Evolutionary conservation across 225 moss, liverwort and hornwort genomes (phyloP).

Genomic region (Physcomitrellopsis africana): DNA sequence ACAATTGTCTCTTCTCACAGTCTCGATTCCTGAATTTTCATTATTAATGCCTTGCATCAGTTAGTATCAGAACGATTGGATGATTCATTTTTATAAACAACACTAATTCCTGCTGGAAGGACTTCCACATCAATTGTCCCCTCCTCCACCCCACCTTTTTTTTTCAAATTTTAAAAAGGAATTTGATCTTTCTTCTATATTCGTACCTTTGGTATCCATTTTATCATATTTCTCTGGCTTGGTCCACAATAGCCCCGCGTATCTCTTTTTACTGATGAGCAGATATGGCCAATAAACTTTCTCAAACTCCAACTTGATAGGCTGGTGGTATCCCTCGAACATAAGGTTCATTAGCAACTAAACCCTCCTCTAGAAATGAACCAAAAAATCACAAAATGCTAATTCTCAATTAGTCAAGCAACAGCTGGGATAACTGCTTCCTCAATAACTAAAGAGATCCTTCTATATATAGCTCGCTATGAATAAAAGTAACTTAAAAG

Average conservation of each 20-base stretch:
- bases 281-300: conserved; percentile 97
- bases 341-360: conserved; percentile 21
- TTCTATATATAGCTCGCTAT: neutral
- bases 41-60: conserved; percentile 11
- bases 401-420: conserved; percentile 4
- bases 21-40: conserved; percentile 81
- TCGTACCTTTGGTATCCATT: conserved; percentile 98
- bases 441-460: neutral
- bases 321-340: conserved; percentile 47
- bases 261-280: conserved; percentile 98
- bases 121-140: neutral
- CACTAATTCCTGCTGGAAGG: neutral
- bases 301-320: conserved; percentile 99
- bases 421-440: neutral
- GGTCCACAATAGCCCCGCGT: conserved; percentile 97
- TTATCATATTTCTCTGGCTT: conserved; percentile 94
- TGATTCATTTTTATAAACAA: conserved; percentile 1
- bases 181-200: conserved; percentile 1
- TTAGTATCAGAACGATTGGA: conserved; percentile 15
- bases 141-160: too few species aligned
- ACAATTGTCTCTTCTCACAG: conserved; percentile 97
- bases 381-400: conserved; percentile 1
- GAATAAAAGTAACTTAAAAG: neutral
- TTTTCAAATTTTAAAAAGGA: too few species aligned
- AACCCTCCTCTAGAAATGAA: conserved; percentile 22